Evolutionary conservation across 2,329 filamentous ascomycete genomes (phyloP).

Genomic region (Podosphaera aphanis): DNA sequence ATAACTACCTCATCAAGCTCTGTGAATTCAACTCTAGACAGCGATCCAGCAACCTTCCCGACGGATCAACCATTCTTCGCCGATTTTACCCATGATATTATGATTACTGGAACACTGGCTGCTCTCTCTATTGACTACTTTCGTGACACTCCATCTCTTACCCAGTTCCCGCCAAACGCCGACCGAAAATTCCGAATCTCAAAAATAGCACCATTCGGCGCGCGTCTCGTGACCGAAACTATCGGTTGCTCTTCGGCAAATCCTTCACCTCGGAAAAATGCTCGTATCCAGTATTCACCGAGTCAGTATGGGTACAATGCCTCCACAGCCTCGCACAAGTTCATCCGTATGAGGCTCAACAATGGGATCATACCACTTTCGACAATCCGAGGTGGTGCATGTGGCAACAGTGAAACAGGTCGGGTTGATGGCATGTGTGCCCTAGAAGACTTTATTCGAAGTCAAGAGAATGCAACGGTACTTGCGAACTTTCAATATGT

Average conservation of each 20-base stretch:
- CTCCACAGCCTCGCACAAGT: slow-evolving; percentile 21
- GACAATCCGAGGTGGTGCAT: slow-evolving; percentile 23
- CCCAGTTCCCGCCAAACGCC: slow-evolving; percentile 20
- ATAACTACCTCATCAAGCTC: slow-evolving; percentile 49
- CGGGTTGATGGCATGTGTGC: slow-evolving; percentile 23
- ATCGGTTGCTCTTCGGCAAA: slow-evolving; percentile 23
- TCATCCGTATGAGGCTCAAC: slow-evolving; percentile 26
- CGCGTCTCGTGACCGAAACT: slow-evolving; percentile 29
- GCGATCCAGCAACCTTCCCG: slow-evolving; percentile 44
- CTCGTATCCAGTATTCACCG: slow-evolving; percentile 21
- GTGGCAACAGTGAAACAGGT: slow-evolving; percentile 14
- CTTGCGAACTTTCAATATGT: slow-evolving; percentile 24
- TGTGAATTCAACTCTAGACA: slow-evolving; percentile 52
- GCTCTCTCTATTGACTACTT: slow-evolving; percentile 32
- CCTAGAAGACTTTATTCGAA: slow-evolving; percentile 20
- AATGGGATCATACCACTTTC: slow-evolving; percentile 24
- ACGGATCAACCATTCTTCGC: slow-evolving; percentile 45
- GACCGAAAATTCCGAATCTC: slow-evolving; percentile 25
- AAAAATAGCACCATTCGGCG: slow-evolving; percentile 29
- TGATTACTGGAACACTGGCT: slow-evolving; percentile 43
- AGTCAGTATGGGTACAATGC: slow-evolving; percentile 23
- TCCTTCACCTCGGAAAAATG: slow-evolving; percentile 19
- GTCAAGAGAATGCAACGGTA: slow-evolving; percentile 18
- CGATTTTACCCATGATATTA: slow-evolving; percentile 78
- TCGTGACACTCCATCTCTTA: slow-evolving; percentile 22